A percentile compares a stretch with the other conserved stretches of the same genome.
These are phyloP conservation scores for Hanseniaspora uvarum DNA, from an alignment of 1,139 yeast genomes.

Conservation along the genomic window DNA sequence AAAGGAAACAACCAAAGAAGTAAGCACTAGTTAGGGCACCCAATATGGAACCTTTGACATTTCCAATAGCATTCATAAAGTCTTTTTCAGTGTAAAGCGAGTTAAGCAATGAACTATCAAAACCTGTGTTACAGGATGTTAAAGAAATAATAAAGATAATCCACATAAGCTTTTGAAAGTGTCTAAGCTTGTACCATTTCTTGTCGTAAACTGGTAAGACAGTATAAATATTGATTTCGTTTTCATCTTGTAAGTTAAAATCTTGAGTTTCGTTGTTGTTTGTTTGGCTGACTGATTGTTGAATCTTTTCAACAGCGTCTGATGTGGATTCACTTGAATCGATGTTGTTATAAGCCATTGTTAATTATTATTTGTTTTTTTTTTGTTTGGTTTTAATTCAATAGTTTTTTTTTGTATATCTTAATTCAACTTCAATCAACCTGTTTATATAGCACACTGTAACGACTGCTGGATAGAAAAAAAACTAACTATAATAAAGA, in stretches of 20 bases:
- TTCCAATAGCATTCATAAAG: conserved; percentile 30
- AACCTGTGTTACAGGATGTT: conserved; percentile 42
- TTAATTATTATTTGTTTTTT: not conserved
- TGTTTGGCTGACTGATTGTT: not conserved
- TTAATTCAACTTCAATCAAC: not conserved
- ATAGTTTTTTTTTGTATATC: not conserved
- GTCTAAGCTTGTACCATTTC: conserved; percentile 13
- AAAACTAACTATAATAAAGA: no score
- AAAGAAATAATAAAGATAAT: conserved; percentile 36
- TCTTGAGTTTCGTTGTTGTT: not conserved
- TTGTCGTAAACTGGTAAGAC: conserved; percentile 13
- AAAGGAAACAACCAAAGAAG: conserved; percentile 37
- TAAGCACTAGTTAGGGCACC: conserved; percentile 46
- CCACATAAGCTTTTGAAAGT: conserved; percentile 18
- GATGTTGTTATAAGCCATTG: not conserved
- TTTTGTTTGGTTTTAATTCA: no score
- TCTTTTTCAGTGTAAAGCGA: conserved; percentile 37
- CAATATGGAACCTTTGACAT: conserved; percentile 37
- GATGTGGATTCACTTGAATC: not conserved
- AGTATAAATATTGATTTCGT: conserved; percentile 18
- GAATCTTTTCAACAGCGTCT: not conserved
- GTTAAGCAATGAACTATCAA: conserved; percentile 44
- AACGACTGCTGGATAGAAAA: no score
- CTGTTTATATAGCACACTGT: not conserved
- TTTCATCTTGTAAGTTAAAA: not conserved